Base-by-base conservation (phyloP, 306 rosid genomes). In the Astragalus membranaceus region DNA sequence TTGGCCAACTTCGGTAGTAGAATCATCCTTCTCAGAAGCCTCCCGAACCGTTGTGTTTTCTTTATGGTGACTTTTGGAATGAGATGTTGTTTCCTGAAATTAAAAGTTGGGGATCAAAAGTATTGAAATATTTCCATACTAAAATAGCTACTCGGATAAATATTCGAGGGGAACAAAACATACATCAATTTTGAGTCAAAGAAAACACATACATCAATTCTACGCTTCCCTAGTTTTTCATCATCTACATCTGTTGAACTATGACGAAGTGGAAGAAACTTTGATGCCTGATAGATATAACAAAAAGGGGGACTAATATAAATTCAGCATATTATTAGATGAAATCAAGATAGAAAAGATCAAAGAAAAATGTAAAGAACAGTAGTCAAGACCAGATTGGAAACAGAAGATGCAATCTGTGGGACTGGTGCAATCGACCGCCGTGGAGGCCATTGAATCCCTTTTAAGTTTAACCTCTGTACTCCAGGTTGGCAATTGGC, bases 401-500 rank as follows among this genome's bases (percentile, higher is more conserved):
- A 86, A 80, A 84, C 89, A 75, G 87, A 84, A 15, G 92, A 88
- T 50, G 85, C 88, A 74, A 85, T 78, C 62, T 76, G 84, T 48
- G 92, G 87, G 26, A 83, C 74, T 8, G 85, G 84, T 29, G 59
- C 84, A 57, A 81, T 59, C 10, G 53, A 77, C 37, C 84, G 88
- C 35, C 78, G 83, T 9, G 78, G 86, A 72, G 86, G 76, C 83
- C 80, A 80, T 35, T 82, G 89, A 63, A 79, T 61, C 75, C 74
- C 79, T 74, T 80, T 82, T 29, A 50, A 69, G 71, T 80, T 82
- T 29, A 50, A 69, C 62, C 72, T 78, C 80, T 50, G 78, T 37
- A 30, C 64, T 78, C 78, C 78, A 36, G 61, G 68, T 62, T 67
- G 73, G 54, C 35, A 69, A 64, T 70, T 69, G 49, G 58, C 78